Base-by-base conservation (phyloP, 805 yeast genomes). In the Osmozyma mogii region DNA sequence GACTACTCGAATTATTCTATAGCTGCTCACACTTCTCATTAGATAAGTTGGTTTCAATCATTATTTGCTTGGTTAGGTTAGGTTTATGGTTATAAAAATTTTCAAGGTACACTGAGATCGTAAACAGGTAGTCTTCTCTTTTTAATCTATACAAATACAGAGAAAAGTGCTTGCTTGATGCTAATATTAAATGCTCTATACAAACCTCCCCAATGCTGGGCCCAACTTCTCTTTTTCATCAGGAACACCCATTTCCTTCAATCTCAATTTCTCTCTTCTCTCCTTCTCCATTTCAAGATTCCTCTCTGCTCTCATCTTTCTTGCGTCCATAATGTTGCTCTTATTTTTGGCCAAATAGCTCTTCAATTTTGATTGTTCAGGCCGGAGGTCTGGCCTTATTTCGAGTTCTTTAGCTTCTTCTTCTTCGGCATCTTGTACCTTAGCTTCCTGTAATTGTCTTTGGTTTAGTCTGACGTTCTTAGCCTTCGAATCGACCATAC, bases 341-440 rank as follows among this genome's bases (percentile, higher is more conserved):
- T 78, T 76, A 68, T 80, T 82, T 70, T 84, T 88, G 53, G 95
- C 76, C 56, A 83, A 60, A 52, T 78, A 77, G 31, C 78, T 72
- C 51, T 95, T 78, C 36, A 89, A 59, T 2, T 87, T 78, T 6
- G 96, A 84, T 58, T 87, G 84, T 56, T 82, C 82, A 27, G 84
- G 82, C 49, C 75, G 76, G 22, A 76, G 77, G 17, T 76, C 77
- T 2, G 94, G 83, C 40, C 72, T 72, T 10, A 81, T 61, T 34
- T 65, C 68, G 35, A 75, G 66, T 38, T 78, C 75, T 19, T 61
- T 66, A 14, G 66, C 70, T 13, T 44, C 43, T n/a, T 33, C 32
- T 4, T 58, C 65, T 20, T 60, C 59, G 10, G 44, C 44, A 12
- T 38, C 40, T 1, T 62, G 56, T 22, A 69, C 41, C 37, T 68